Evolutionary conservation across 495 filamentous ascomycete species (phyloP).

Genomic region (Penicillium waksmanii): DNA sequence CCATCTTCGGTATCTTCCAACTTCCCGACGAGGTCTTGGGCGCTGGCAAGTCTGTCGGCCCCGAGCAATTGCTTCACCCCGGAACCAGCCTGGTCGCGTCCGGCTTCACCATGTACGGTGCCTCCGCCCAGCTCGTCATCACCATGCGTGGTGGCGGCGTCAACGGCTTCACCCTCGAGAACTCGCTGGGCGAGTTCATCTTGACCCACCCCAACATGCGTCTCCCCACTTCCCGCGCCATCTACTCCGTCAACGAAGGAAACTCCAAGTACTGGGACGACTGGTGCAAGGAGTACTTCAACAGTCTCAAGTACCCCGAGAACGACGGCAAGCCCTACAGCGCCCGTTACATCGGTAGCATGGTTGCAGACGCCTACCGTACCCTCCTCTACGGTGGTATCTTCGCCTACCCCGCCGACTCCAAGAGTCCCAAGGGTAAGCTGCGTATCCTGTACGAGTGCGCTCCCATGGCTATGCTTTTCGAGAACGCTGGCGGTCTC

Average conservation of each 20-base stretch:
- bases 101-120: conserved; percentile 99
- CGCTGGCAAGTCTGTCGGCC: conserved; percentile 57
- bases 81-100: conserved; percentile 90
- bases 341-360: conserved; percentile 91
- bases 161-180: conserved; percentile 97
- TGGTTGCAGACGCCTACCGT: conserved; percentile 98
- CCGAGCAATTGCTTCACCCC: conserved; percentile 83
- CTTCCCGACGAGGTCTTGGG: conserved; percentile 72
- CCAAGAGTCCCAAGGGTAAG: conserved; percentile 98
- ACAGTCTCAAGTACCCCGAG: conserved; percentile 77
- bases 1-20: conserved; percentile 95
- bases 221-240: conserved; percentile 76
- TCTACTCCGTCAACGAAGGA: conserved; percentile 99
- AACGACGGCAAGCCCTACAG: conserved; percentile 88
- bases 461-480: conserved; percentile 98
- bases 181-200: conserved; percentile 96
- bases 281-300: conserved; percentile 82
- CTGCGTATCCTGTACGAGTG: conserved; percentile 97
- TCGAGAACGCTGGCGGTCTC: conserved; percentile 96
- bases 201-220: conserved; percentile 94
- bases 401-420: conserved; percentile 96
- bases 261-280: conserved; percentile 97
- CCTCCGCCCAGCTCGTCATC: conserved; percentile 92
- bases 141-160: conserved; percentile 93
- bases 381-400: conserved; percentile 94